Evolutionary conservation across 192 early-diverging fungal genomes (phyloP).

Genomic region (Backusella luteola): DNA sequence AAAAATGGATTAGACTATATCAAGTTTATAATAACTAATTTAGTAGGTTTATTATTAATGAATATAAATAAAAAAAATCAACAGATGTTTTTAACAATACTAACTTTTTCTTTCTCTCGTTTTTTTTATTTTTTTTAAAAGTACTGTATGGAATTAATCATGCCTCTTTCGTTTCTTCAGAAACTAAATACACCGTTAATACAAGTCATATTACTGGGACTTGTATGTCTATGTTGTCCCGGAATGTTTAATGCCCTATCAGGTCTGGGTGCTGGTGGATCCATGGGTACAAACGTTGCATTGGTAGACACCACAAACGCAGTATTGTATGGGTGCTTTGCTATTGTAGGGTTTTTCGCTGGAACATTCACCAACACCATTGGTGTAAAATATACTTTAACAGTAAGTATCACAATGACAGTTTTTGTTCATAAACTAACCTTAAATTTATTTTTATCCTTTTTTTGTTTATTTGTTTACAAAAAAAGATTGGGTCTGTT

Average conservation of each 20-base stretch:
- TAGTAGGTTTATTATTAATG: neutral
- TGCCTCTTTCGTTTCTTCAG: neutral
- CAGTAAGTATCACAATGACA: slow-evolving; percentile 14
- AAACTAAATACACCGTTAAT: slow-evolving; percentile 52
- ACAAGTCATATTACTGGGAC: slow-evolving; percentile 70
- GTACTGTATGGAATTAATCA: neutral
- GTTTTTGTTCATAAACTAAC: neutral
- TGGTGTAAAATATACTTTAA: slow-evolving; percentile 21
- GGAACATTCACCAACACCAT: slow-evolving; percentile 31
- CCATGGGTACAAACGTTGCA: slow-evolving; percentile 28
- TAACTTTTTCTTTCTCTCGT: neutral
- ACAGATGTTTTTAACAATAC: neutral
- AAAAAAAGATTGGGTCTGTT: slow-evolving; percentile 51
- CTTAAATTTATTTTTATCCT: neutral
- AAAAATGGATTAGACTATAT: neutral
- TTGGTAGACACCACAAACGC: slow-evolving; percentile 25
- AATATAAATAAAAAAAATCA: neutral
- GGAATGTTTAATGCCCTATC: slow-evolving; percentile 78
- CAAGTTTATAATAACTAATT: neutral
- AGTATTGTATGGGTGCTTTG: slow-evolving; percentile 33
- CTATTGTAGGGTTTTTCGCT: slow-evolving; percentile 36
- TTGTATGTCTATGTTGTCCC: slow-evolving; percentile 76
- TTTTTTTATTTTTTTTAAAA: neutral
- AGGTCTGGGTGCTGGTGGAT: slow-evolving; percentile 35
- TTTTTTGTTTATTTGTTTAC: neutral